phyloP scores from a whole-genome alignment of 805 yeast species.

The Tetrapisispora pingtungensis region DNA sequence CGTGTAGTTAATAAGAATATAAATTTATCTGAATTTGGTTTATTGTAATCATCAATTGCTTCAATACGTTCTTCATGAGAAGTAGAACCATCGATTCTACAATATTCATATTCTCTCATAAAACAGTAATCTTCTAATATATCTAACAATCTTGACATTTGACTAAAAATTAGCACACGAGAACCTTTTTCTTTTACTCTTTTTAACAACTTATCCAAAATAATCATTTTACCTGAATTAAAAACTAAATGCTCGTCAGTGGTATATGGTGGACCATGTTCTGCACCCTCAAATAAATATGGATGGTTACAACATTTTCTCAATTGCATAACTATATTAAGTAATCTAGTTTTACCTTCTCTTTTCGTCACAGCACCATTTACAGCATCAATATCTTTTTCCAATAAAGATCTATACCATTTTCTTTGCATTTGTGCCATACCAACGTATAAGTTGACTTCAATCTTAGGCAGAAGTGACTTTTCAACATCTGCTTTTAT shows the following conservation, averaged over 20 bases:
- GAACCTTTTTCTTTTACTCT: constrained; percentile 70
- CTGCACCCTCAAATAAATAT: constrained; percentile 96
- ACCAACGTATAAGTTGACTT: constrained; percentile 79
- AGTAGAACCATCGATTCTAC: constrained; percentile 90
- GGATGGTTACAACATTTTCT: constrained; percentile 97
- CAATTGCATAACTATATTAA: constrained; percentile 93
- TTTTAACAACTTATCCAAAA: constrained; percentile 70
- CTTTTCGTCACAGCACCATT: constrained; percentile 92
- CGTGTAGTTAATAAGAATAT: constrained; percentile 82
- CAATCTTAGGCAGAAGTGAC: constrained; percentile 82
- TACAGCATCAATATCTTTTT: constrained; percentile 91
- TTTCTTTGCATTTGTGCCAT: constrained; percentile 92
- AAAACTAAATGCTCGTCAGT: constrained; percentile 89
- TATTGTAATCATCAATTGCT: constrained; percentile 87
- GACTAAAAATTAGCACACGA: constrained; percentile 83
- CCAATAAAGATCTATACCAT: constrained; percentile 84
- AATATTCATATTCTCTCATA: constrained; percentile 73
- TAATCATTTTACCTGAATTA: constrained; percentile 86
- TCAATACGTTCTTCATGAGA: constrained; percentile 85
- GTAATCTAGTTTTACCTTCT: constrained; percentile 81
- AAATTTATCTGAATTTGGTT: constrained; percentile 72
- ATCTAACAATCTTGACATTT: constrained; percentile 84
- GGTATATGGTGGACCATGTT: constrained; percentile 96
- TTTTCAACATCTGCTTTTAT: constrained; percentile 90
- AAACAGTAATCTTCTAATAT: constrained; percentile 87